A percentile compares a stretch with the other conserved stretches of the same genome.
Evolutionary conservation across 1,284 basidiomycete genomes (phyloP).

Genomic region (Spongispora temasekensis): DNA sequence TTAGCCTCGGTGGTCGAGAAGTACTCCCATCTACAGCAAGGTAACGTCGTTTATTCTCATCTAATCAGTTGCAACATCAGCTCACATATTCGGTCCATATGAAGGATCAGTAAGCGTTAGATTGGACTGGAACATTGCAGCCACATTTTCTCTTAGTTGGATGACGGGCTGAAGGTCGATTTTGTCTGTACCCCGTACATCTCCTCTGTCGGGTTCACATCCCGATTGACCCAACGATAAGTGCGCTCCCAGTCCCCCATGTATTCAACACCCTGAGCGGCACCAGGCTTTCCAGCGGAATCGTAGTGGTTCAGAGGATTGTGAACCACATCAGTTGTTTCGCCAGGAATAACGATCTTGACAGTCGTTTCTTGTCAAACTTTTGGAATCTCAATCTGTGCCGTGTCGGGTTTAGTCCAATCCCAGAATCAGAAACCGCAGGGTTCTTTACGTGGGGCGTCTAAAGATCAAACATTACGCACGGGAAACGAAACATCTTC

Average conservation of each 20-base stretch:
- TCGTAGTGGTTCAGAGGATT: conserved; percentile 25
- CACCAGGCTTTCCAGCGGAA: conserved; percentile 10
- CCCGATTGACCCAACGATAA: conserved; percentile 15
- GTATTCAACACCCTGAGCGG: neutral
- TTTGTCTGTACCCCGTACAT: too few species aligned
- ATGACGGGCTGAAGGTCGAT: neutral
- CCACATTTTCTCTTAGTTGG: conserved; percentile 16
- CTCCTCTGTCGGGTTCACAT: conserved; percentile 7
- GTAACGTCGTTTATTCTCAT: neutral
- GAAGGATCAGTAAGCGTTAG: conserved; percentile 6
- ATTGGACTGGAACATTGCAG: conserved; percentile 12
- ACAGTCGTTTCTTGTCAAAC: conserved; percentile 6
- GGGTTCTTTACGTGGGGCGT: neutral
- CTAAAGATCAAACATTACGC: neutral
- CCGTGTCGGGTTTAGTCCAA: conserved; percentile 13
- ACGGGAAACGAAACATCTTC: conserved; percentile 18
- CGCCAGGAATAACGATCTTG: conserved; percentile 1
- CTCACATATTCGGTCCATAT: conserved; percentile 20
- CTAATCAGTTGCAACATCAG: neutral
- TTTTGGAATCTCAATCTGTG: conserved; percentile 10
- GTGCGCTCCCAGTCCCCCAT: conserved; percentile 17
- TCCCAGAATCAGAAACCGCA: conserved; percentile 16
- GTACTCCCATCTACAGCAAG: conserved; percentile 16
- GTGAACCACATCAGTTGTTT: neutral
- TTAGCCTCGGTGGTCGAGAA: conserved; percentile 12